phyloP scores from a whole-genome alignment of 2,329 filamentous ascomycete species.

The Dactylellina cionopaga region DNA sequence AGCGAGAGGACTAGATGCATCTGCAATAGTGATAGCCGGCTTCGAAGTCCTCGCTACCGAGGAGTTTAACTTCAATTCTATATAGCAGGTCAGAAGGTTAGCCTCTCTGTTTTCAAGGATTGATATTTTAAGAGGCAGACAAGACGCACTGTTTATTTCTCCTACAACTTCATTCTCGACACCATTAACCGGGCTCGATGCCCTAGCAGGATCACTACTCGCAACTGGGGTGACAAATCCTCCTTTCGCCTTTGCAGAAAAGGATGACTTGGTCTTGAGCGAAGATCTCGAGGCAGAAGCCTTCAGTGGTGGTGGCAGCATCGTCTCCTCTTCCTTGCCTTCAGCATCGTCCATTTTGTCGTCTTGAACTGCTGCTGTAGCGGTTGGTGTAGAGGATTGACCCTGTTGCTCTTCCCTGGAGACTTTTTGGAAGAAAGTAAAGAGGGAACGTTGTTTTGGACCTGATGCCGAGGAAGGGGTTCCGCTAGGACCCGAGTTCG shows the following conservation, averaged over 20 bases:
- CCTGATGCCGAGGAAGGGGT: conserved; percentile 62
- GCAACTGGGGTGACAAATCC: conserved; percentile 39
- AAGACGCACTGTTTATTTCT: conserved; percentile 38
- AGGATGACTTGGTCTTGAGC: conserved; percentile 20
- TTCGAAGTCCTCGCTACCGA: conserved; percentile 33
- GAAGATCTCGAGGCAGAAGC: conserved; percentile 40
- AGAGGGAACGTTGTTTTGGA: conserved; percentile 62
- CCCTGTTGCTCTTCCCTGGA: conserved; percentile 71
- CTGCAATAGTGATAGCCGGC: conserved; percentile 18
- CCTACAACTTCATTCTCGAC: conserved; percentile 34
- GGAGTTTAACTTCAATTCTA: conserved; percentile 41
- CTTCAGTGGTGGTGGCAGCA: conserved; percentile 41
- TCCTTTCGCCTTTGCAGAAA: conserved; percentile 13
- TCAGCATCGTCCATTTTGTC: conserved; percentile 60
- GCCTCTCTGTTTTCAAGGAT: neutral
- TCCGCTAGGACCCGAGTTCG: conserved; percentile 59
- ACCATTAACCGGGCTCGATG: conserved; percentile 38
- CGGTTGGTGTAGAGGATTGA: conserved; percentile 76
- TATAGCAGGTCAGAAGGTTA: neutral
- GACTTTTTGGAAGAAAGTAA: conserved; percentile 83
- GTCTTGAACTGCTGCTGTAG: conserved; percentile 65
- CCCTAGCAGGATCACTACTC: conserved; percentile 44
- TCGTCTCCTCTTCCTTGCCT: conserved; percentile 30
- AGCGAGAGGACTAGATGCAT: conserved; percentile 46
- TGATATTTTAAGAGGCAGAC: neutral